Conservation (phyloP, 495 filamentous ascomycete genomes). For the Podospora appendiculata region DNA sequence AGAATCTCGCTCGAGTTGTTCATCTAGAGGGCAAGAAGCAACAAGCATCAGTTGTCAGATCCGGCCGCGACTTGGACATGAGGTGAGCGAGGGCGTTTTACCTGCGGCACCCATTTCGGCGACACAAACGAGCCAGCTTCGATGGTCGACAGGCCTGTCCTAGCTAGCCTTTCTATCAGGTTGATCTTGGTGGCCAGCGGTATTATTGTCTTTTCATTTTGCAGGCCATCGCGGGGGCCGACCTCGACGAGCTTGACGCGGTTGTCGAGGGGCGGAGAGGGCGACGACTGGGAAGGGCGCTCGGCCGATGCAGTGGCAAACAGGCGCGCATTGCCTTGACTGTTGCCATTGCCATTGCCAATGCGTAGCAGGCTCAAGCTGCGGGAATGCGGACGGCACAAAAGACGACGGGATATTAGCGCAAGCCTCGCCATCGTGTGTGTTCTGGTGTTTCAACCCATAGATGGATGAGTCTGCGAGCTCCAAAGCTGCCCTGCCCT, state of each 20-base stretch:
- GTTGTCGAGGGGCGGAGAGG: constrained; percentile 24
- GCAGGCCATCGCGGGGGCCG: constrained; percentile 86
- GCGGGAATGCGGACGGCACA: neutral
- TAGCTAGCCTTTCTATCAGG: constrained; percentile 70
- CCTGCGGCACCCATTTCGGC: constrained; percentile 98
- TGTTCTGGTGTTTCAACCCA: neutral
- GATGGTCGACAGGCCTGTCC: constrained; percentile 77
- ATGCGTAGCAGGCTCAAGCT: neutral
- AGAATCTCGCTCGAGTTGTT: constrained; percentile 81
- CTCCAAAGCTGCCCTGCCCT: neutral
- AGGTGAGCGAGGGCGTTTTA: constrained; percentile 26
- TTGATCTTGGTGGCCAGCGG: constrained; percentile 78
- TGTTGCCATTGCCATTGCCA: neutral
- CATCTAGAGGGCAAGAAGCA: constrained; percentile 55
- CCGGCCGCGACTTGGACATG: constrained; percentile 1
- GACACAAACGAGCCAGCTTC: constrained; percentile 94
- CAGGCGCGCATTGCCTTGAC: neutral
- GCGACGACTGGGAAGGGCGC: neutral
- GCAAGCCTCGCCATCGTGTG: constrained; percentile 3
- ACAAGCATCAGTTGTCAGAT: neutral
- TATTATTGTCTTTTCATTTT: constrained; percentile 88
- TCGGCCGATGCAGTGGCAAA: neutral
- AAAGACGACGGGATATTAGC: neutral
- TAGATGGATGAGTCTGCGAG: neutral
- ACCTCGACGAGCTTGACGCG: constrained; percentile 77